Evolutionary conservation across 306 rosid genomes (phyloP).

Genomic region (Neltuma alba): DNA sequence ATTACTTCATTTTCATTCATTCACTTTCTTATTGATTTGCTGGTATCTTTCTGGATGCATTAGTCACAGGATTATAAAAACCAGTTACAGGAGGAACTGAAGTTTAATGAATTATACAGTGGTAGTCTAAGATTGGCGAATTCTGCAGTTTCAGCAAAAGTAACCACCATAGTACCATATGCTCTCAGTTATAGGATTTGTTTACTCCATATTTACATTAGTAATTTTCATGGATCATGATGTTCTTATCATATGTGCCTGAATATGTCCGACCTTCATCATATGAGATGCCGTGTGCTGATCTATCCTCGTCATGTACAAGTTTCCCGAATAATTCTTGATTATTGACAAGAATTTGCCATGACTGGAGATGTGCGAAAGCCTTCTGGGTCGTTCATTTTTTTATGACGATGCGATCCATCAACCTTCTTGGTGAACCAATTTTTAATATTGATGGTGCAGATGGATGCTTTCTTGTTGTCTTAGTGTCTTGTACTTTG

Average conservation of each 20-base stretch:
- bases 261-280: no score
- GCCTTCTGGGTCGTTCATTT: neutral
- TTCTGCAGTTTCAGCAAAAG: neutral
- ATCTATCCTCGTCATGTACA: neutral
- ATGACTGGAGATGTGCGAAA: neutral
- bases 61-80: neutral
- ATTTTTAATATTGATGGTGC: neutral
- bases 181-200: constrained; percentile 11
- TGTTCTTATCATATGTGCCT: neutral
- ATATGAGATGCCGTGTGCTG: no score
- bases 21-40: neutral
- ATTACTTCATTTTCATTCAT: neutral
- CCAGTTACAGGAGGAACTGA: neutral
- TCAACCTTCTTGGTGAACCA: neutral
- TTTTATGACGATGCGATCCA: neutral
- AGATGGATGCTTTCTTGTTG: constrained; percentile 1
- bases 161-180: constrained; percentile 5
- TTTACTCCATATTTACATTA: neutral
- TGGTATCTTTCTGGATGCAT: constrained; percentile 1
- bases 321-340: neutral
- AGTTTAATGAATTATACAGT: neutral
- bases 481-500: neutral
- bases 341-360: constrained; percentile 7
- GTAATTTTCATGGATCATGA: neutral
- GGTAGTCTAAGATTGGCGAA: neutral